Evolutionary conservation across 2,329 filamentous ascomycete species (phyloP), one percentile per base, ranked within the genome.

Genomic region (Hypoxylon sp.): DNA sequence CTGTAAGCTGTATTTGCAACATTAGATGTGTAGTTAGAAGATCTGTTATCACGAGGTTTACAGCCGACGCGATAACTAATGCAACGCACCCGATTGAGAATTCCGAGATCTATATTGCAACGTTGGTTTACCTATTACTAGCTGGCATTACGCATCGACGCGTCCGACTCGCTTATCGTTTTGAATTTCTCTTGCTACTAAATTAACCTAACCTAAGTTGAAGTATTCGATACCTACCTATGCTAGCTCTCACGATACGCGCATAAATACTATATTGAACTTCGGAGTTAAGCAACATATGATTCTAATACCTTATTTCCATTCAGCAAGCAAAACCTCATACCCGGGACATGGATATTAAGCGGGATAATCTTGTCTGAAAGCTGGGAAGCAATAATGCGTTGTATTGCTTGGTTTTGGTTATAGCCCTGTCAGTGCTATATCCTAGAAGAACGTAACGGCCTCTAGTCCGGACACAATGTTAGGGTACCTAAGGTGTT

Each of bases 21-120:
- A 41, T 19, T 21, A 9, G 37, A 39, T 39, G 37, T 41, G 37
- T 41, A n/a, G 54, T 52, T 53, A 43, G 23, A 56, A 12, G 60
- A 52, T 50, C 41, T 23, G 53, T 52, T 53, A 64, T 64, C 60
- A 63, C 63, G 66, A 61, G 63, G 63, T 53, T 67, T 48, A 27
- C 45, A 45, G 16, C 39, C 43, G 46, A 66, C 66, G 66, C 63
- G 41, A 64, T 62, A 50, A 37, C 50, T 69, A 37, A 69, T 67
- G 67, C 63, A 67, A 14, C 37, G 56, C 32, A 32, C 63, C 61
- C 51, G 46, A 67, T 67, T 58, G n/a, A 63, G 63, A 43, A 63
- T 52, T 25, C 52, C 55, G 43, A 62, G 57, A 57, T 63, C 63
- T 60, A 23, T 58, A 48, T 45, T 66, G 60, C 37, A 65, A 66